A percentile compares a stretch with the other conserved stretches of the same genome.
These are phyloP conservation scores for Trichodelitschia bisporula DNA, from an alignment of 495 filamentous ascomycete genomes.

Conservation along the genomic window DNA sequence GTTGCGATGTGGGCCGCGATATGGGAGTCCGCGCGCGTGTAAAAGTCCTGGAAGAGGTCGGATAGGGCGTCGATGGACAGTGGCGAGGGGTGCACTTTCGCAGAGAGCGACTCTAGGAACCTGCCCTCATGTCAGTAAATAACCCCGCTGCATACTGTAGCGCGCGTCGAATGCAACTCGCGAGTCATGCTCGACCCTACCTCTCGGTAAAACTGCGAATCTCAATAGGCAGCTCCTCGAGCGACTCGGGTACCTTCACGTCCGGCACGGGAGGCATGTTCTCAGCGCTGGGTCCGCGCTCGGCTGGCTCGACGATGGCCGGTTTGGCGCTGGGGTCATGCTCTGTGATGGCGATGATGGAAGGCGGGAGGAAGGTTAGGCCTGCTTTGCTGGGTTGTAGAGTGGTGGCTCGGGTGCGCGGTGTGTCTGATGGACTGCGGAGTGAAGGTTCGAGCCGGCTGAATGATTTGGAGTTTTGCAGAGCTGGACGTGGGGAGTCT, in stretches of 20 bases:
- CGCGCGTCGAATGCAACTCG: no score
- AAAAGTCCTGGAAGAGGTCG: conserved; percentile 85
- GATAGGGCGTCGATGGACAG: conserved; percentile 66
- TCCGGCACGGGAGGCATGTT: no score
- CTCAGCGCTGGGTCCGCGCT: no score
- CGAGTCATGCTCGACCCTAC: conserved; percentile 22
- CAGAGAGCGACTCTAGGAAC: conserved; percentile 77
- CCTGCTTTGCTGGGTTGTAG: no score
- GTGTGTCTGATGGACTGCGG: conserved; percentile 17
- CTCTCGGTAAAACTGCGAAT: conserved; percentile 70
- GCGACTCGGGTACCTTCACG: conserved; percentile 33
- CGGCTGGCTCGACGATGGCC: no score
- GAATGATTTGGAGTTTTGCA: conserved; percentile 25
- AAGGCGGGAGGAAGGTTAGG: no score
- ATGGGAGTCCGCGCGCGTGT: conserved; percentile 54
- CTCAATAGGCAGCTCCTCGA: conserved; percentile 82
- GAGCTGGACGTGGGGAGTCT: conserved; percentile 12
- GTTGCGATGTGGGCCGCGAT: conserved; percentile 73
- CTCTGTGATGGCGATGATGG: no score
- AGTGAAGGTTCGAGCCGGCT: conserved; percentile 26
- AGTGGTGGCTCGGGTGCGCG: no score
- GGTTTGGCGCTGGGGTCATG: no score
- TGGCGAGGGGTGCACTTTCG: conserved; percentile 65
- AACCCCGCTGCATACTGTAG: no score
- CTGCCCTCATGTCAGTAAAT: no score